Base-by-base conservation (phyloP, 768 basidiomycete genomes). In the Rhodotorula toruloides region DNA sequence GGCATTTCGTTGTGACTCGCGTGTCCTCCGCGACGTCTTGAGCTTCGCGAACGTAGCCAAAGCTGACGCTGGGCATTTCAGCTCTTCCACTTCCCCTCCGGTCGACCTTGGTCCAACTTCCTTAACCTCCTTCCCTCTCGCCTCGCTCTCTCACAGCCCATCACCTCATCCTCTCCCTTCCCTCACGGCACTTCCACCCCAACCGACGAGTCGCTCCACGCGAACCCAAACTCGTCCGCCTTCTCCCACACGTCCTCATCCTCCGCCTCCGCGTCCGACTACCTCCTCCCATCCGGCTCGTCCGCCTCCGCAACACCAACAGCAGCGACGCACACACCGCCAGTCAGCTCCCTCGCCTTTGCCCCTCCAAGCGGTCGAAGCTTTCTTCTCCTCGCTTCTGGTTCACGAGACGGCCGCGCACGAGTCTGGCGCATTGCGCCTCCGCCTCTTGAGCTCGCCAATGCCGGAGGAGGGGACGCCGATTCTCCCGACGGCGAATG, bases 381-480 rank as follows among this genome's bases (percentile, higher is more conserved):
- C 1, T 94, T 91, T 77, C 94, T 98, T 74, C 87, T 97, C 44
- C 83, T 98, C 65, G 96, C 94, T 3, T 90, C 91, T 0, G 96
- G 92, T 22, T 81, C 85, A 37, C 82, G 91, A 37, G 92, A 96
- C 76, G 91, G 92, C 2, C 83, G 84, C 50, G 91, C 97, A 19
- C 79, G 91, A 67, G 89, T 99, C 68, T 97, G 92, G 92, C 85
- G 85, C 68, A 80, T 96, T 36, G 83, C 82, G 68, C 88, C 89
- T 10, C 80, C 81, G 2, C 62, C 76, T 11, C 52, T 60, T 12
- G 81, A 82, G 49, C 82, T 83, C 10, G 76, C 73, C 7, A 65
- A 66, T 10, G 29, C 32, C 22, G 77, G 74, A 0, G 81, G 37
- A 42, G 34, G 0, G 79, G 80, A 6, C 84, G 83, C n/a, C 78